These are phyloP conservation scores for Phlebiopsis flavidoalba DNA, from an alignment of 768 basidiomycete genomes.

Conservation along the genomic window DNA sequence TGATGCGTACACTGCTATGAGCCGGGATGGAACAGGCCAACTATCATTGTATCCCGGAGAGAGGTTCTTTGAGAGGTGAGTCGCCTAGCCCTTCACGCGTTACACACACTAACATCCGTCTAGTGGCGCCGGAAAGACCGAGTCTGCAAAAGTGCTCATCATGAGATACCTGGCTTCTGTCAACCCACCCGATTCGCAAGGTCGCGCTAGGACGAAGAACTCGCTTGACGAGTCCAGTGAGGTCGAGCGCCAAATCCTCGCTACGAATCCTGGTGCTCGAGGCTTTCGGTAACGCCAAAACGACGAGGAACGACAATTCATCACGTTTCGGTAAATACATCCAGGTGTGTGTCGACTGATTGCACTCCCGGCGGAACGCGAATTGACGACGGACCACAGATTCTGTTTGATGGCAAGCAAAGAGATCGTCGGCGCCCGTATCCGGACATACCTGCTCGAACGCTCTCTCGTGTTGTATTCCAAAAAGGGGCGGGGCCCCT, in stretches of 20 bases:
- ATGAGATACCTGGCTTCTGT: constrained; percentile 99
- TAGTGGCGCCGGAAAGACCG: constrained; percentile 99
- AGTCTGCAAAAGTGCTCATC: constrained; percentile 98
- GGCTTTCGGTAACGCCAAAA: constrained; percentile 99
- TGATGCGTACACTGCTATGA: constrained; percentile 98
- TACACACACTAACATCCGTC: not conserved
- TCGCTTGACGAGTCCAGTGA: constrained; percentile 86
- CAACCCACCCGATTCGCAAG: constrained; percentile 67
- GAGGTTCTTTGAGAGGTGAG: constrained; percentile 70
- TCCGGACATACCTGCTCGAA: constrained; percentile 95
- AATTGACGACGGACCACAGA: constrained; percentile 43
- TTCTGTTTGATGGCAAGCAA: constrained; percentile 93
- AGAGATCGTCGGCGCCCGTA: constrained; percentile 98
- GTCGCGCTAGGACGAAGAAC: constrained; percentile 62
- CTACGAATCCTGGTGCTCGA: constrained; percentile 99
- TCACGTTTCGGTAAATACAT: constrained; percentile 99
- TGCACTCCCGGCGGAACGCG: not conserved
- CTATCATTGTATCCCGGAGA: constrained; percentile 98
- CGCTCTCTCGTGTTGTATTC: constrained; percentile 95
- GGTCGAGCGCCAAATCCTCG: constrained; percentile 94
- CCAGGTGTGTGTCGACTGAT: constrained; percentile 55
- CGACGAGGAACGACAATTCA: constrained; percentile 97
- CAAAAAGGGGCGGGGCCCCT: no score
- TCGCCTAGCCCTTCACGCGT: constrained; percentile 7
- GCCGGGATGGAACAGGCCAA: constrained; percentile 92